Conservation (phyloP, 805 yeast species). For the Ogataea pini region DNA sequence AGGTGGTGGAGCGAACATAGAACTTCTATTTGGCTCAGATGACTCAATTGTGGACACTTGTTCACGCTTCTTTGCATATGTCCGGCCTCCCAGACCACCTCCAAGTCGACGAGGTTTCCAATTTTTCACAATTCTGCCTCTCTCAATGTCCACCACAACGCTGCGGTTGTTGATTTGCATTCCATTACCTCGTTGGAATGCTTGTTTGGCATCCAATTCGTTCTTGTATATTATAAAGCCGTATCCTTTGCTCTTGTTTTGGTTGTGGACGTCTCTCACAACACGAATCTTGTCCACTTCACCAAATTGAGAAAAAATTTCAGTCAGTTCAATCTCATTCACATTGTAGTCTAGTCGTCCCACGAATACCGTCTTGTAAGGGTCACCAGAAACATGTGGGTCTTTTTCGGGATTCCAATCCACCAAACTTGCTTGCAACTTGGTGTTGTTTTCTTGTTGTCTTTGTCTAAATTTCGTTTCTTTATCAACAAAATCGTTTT, state of each 20-base stretch:
- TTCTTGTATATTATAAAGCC: constrained; percentile 75
- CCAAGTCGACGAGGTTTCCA: constrained; percentile 81
- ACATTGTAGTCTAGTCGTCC: constrained; percentile 66
- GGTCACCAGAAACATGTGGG: constrained; percentile 64
- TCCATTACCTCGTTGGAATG: constrained; percentile 61
- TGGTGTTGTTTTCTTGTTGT: constrained; percentile 24
- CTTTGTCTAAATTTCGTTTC: constrained; percentile 29
- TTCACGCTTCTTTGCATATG: constrained; percentile 12
- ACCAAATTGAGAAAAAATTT: constrained; percentile 65
- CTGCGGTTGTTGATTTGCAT: constrained; percentile 51
- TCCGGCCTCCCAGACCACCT: constrained; percentile 85
- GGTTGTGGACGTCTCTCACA: constrained; percentile 49
- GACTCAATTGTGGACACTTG: background rate
- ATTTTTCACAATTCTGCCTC: constrained; percentile 63
- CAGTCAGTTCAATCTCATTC: constrained; percentile 68
- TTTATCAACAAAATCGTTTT: constrained; percentile 23
- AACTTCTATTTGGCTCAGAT: constrained; percentile 11
- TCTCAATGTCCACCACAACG: constrained; percentile 68
- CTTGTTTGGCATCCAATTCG: constrained; percentile 59
- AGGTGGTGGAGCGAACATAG: constrained; percentile 24
- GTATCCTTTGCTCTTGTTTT: constrained; percentile 69
- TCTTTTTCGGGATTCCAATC: constrained; percentile 60
- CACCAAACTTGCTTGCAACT: constrained; percentile 38
- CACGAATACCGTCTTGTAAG: constrained; percentile 75
- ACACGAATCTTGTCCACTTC: constrained; percentile 61